Evolutionary conservation across 805 yeast species (phyloP).

Genomic region (Diddensiella transvaalensis): DNA sequence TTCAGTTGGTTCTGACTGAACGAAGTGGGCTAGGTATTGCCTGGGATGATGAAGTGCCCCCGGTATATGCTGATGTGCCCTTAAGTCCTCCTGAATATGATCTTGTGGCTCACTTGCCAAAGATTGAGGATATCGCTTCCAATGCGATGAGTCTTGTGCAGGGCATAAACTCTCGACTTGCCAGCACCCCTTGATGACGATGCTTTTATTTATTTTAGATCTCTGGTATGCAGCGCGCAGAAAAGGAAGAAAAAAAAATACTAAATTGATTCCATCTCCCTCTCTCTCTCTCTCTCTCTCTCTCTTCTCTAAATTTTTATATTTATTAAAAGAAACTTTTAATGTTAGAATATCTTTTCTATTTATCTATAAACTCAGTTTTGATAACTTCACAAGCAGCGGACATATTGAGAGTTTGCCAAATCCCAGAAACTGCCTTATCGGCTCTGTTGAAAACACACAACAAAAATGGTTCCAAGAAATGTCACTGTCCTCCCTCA

Average conservation of each 20-base stretch:
- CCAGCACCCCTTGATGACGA: not conserved
- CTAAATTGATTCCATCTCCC: too few relatives aligned
- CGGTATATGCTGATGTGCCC: conserved; percentile 84
- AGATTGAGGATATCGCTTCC: conserved; percentile 20
- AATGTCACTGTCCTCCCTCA: conserved; percentile 76
- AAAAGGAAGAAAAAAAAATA: not conserved
- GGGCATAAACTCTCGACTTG: conserved; percentile 19
- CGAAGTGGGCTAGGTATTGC: conserved; percentile 94
- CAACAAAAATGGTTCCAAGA: too few relatives aligned
- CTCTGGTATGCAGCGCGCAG: not conserved
- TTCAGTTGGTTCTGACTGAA: conserved; percentile 76
- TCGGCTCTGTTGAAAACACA: too few relatives aligned
- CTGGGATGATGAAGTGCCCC: conserved; percentile 99
- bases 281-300: too few relatives aligned
- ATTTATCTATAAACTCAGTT: too few relatives aligned
- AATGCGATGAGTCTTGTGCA: conserved; percentile 9
- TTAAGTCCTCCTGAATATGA: conserved; percentile 84
- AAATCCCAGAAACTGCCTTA: too few relatives aligned
- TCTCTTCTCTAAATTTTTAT: too few relatives aligned
- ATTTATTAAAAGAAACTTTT: too few relatives aligned
- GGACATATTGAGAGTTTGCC: too few relatives aligned
- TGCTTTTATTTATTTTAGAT: conserved; percentile 4
- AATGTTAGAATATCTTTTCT: too few relatives aligned
- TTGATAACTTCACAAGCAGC: too few relatives aligned
- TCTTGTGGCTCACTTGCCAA: conserved; percentile 24